phyloP scores from a whole-genome alignment of 164 flowering plant genomes.

The Dillenia turbinata region DNA sequence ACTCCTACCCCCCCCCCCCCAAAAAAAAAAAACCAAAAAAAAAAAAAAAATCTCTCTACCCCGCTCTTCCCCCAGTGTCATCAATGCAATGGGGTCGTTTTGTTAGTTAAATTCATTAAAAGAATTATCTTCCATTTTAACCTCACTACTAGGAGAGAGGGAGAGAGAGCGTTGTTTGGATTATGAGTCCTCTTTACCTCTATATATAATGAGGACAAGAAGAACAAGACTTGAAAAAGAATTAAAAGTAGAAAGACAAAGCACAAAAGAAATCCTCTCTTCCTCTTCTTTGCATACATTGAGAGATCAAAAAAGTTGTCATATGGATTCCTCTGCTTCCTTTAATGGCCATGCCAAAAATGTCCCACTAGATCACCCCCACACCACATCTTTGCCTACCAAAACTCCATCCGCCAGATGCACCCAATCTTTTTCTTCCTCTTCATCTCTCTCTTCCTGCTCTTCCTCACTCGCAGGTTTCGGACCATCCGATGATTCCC shows the following conservation, averaged over 20 bases:
- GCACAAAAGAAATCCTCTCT: not conserved
- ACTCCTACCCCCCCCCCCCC: too few relatives aligned
- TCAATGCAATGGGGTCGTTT: too few relatives aligned
- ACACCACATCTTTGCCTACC: constrained; percentile 1
- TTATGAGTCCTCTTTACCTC: too few relatives aligned
- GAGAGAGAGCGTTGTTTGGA: too few relatives aligned
- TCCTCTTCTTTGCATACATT: not conserved
- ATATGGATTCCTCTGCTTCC: constrained; percentile 5
- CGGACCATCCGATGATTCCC: constrained; percentile 8
- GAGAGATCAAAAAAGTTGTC: not conserved
- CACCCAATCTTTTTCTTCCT: constrained; percentile 15
- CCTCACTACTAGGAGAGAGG: too few relatives aligned
- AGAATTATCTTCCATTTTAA: too few relatives aligned
- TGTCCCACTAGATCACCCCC: not conserved
- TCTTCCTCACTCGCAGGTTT: not conserved
- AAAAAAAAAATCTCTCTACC: too few relatives aligned
- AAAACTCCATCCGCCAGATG: constrained; percentile 11
- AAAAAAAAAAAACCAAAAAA: too few relatives aligned
- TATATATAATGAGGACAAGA: not conserved
- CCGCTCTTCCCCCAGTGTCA: too few relatives aligned
- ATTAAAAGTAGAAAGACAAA: not conserved
- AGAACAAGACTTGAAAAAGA: not conserved
- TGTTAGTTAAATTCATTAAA: too few relatives aligned
- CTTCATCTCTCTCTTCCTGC: constrained; percentile 8
- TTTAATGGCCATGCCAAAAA: not conserved